Evolutionary conservation across 495 filamentous ascomycete genomes (phyloP).

Genomic region (Penicillium herquei): DNA sequence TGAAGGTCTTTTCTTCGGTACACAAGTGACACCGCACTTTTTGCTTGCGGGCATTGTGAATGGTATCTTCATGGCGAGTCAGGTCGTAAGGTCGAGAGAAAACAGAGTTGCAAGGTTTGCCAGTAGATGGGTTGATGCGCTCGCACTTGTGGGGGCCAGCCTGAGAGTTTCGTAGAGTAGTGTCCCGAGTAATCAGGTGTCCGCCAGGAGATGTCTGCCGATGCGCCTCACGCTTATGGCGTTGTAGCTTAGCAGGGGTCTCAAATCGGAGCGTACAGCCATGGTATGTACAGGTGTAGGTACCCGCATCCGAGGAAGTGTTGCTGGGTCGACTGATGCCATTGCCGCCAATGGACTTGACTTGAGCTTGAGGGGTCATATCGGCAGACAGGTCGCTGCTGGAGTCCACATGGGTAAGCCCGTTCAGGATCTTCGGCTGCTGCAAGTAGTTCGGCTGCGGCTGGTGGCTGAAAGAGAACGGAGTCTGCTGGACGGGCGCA

Average conservation of each 20-base stretch:
- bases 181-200: conserved; percentile 42
- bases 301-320: conserved; percentile 74
- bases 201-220: conserved; percentile 58
- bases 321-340: conserved; percentile 54
- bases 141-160: conserved; percentile 88
- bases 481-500: conserved; percentile 25
- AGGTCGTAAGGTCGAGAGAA: conserved; percentile 99
- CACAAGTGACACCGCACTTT: conserved; percentile 95
- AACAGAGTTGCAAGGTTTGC: conserved; percentile 92
- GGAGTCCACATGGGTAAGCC: conserved; percentile 63
- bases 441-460: conserved; percentile 39
- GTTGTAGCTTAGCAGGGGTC: conserved; percentile 79
- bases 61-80: conserved; percentile 95
- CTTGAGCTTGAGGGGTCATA: conserved; percentile 27
- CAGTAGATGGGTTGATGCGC: conserved; percentile 91
- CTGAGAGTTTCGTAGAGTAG: conserved; percentile 70
- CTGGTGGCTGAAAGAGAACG: conserved; percentile 49
- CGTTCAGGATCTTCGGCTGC: conserved; percentile 55
- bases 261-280: conserved; percentile 88
- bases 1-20: conserved; percentile 97
- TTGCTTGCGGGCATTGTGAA: conserved; percentile 90
- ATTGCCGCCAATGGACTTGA: conserved; percentile 32
- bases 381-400: conserved; percentile 50
- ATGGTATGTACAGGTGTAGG: conserved; percentile 94
- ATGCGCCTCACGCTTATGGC: conserved; percentile 94